These are phyloP conservation scores for Mucor plumbeus DNA, from an alignment of 371 early-diverging fungal species.

Conservation along the genomic window DNA sequence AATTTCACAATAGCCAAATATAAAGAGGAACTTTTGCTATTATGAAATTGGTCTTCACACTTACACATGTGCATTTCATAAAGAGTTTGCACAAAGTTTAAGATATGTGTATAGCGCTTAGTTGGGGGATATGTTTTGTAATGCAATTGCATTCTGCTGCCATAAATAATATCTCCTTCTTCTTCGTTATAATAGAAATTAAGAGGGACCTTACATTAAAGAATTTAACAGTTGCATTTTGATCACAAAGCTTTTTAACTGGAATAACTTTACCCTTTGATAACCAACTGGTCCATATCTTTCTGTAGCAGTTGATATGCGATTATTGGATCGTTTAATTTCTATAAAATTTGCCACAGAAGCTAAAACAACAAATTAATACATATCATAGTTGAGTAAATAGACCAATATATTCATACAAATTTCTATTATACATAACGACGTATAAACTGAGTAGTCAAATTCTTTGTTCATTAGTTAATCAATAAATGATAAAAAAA, in stretches of 20 bases:
- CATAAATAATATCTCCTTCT: background rate
- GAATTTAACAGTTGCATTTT: background rate
- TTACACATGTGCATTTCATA: background rate
- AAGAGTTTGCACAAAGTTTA: background rate
- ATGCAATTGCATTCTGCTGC: background rate
- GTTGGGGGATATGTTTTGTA: background rate
- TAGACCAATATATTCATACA: background rate
- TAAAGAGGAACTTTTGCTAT: background rate
- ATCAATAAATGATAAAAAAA: no score
- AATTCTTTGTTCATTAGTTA: background rate
- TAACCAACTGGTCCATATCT: background rate
- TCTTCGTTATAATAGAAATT: background rate
- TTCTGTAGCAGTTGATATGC: background rate
- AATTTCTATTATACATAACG: background rate
- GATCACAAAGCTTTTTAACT: background rate
- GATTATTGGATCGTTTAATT: background rate
- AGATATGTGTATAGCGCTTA: background rate
- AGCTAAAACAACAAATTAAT: background rate
- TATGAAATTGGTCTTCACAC: background rate
- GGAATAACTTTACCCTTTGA: background rate
- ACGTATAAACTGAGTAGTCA: background rate
- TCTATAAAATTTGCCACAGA: background rate
- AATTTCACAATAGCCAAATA: background rate
- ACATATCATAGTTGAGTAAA: background rate
- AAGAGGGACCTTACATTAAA: background rate